Conservation (phyloP, 2,329 filamentous ascomycete species). For the Claviceps capensis region DNA sequence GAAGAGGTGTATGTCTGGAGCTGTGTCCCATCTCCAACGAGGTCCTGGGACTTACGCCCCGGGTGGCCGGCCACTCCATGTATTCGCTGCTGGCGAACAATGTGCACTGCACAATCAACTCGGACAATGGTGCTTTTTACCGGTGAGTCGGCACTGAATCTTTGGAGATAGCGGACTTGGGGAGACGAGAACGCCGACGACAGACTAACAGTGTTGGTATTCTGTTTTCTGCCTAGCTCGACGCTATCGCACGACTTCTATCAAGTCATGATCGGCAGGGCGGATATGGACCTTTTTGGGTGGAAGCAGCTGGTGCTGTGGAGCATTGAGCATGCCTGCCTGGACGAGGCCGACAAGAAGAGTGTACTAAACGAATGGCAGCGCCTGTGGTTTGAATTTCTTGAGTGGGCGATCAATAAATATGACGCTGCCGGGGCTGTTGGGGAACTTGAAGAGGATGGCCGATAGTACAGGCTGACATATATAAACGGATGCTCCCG, state of each 20-base stretch:
- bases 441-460: background rate
- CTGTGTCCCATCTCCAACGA: conserved; percentile 69
- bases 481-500: no score
- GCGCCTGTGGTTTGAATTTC: conserved; percentile 43
- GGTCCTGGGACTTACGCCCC: conserved; percentile 53
- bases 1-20: conserved; percentile 55
- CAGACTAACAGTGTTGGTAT: background rate
- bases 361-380: conserved; percentile 32
- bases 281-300: conserved; percentile 52
- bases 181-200: background rate
- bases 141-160: conserved; percentile 28
- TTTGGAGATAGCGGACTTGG: no score
- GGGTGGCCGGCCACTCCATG: conserved; percentile 51
- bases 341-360: conserved; percentile 28
- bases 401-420: conserved; percentile 33
- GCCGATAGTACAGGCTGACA: no score
- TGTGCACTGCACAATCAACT: conserved; percentile 60
- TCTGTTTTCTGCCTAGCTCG: conserved; percentile 32
- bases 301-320: conserved; percentile 56
- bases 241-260: conserved; percentile 66
- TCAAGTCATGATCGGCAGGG: conserved; percentile 56
- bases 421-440: conserved; percentile 18
- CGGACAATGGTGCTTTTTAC: conserved; percentile 63
- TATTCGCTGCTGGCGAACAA: conserved; percentile 58
- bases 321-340: conserved; percentile 48